Base-by-base conservation (phyloP, 2,329 filamentous ascomycete genomes). In the Claviceps citrina region DNA sequence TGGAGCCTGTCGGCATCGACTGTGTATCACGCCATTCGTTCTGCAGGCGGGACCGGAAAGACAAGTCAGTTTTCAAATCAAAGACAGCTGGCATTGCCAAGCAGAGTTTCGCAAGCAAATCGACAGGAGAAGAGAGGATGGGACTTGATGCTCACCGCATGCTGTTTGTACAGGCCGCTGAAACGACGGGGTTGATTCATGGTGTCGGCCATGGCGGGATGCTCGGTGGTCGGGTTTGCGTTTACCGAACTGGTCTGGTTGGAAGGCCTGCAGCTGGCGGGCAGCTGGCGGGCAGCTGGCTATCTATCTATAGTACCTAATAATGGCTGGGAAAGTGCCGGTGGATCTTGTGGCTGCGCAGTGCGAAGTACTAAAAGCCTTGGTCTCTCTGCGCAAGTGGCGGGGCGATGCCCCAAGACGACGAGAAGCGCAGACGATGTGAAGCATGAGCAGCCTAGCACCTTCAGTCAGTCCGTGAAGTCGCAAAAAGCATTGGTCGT, bases 81-180 rank as follows among this genome's bases (percentile, higher is more conserved):
- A 10, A 12, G 26, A 15, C 9, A 24, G n/a, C 13, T 12, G 19
- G 19, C 3, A 25, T 8, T 7, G 15, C 6, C 18, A 10, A 8
- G 7, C 15, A 34, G 13, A 41, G 16, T 15, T 7, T 15, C 5
- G 6, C 4, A 22, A 31, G 3, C 5, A 15, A 31, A 35, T n/a
- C 25, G n/a, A 20, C 6, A 25, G 13, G 10, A 35, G 25, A 26
- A 4, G 13, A 12, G 31, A 5, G n/a, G 13, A n/a, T n/a, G n/a
- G n/a, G n/a, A n/a, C n/a, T n/a, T n/a, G 2, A 19, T 19, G 52
- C 63, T 61, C 61, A 76, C 73, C 68, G 72, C 73, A 55, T 62
- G 66, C 52, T 63, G 64, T 51, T 68, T 71, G 51, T 73, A 64
- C 46, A 76, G 66, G 54, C 66, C 73, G 51, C 65, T 65, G 45